Percentiles rank a stretch among this genome's conserved stretches.
Evolutionary conservation across 495 filamentous ascomycete genomes (phyloP).

Genomic region (Letharia lupina): DNA sequence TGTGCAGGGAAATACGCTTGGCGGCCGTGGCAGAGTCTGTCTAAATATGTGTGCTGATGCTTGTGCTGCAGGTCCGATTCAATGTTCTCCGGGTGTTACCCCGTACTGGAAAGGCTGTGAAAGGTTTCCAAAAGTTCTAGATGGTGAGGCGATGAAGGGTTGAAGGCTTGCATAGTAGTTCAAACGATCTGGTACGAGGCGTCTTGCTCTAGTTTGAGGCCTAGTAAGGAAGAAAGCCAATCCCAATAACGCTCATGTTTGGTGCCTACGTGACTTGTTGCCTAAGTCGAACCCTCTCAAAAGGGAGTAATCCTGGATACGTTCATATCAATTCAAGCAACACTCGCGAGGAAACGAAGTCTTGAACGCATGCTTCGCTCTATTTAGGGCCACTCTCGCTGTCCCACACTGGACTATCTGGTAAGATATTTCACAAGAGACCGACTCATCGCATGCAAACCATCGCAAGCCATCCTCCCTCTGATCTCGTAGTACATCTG

Average conservation of each 20-base stretch:
- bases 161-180: background rate
- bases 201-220: background rate
- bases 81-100: conserved; percentile 97
- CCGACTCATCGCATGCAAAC: background rate
- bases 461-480: background rate
- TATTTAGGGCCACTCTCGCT: background rate
- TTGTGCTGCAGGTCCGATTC: conserved; percentile 73
- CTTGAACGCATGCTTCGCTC: background rate
- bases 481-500: background rate
- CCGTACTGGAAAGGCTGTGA: conserved; percentile 91
- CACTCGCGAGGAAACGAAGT: background rate
- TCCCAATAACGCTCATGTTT: background rate
- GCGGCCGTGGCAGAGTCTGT: background rate
- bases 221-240: background rate
- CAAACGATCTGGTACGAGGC: background rate
- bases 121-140: conserved; percentile 98
- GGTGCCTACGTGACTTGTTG: background rate
- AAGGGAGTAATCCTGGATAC: background rate
- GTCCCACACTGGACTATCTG: background rate
- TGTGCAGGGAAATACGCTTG: conserved; percentile 29
- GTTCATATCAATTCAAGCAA: background rate
- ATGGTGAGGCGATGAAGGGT: conserved; percentile 8
- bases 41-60: background rate
- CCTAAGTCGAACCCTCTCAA: background rate
- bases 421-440: background rate